Percentiles rank a stretch among this genome's conserved stretches.
Evolutionary conservation across 192 early-diverging fungal species (phyloP).

Genomic region (Kappamyces sp.): DNA sequence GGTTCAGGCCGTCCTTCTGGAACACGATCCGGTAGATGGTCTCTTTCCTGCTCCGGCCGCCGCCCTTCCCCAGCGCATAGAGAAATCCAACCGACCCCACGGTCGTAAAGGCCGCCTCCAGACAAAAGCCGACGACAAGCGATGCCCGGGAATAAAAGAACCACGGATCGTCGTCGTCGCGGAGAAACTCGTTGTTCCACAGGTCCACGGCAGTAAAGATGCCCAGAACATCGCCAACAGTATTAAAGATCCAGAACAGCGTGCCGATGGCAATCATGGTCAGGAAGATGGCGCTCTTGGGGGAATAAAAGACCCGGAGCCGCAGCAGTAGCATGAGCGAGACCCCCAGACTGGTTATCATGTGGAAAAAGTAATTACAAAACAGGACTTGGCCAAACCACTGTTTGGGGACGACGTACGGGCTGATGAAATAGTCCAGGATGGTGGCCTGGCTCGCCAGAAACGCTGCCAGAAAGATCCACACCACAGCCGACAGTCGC

Average conservation of each 20-base stretch:
- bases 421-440: constrained; percentile 10
- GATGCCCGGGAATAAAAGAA: too few relatives aligned
- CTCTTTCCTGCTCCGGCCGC: not conserved
- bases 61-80: constrained; percentile 6
- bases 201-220: too few relatives aligned
- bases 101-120: too few relatives aligned
- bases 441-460: constrained; percentile 1
- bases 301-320: constrained; percentile 13
- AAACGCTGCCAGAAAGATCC: constrained; percentile 6
- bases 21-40: not conserved
- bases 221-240: too few relatives aligned
- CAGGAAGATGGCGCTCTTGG: too few relatives aligned
- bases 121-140: too few relatives aligned
- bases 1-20: constrained; percentile 6
- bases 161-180: too few relatives aligned
- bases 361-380: constrained; percentile 3
- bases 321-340: constrained; percentile 1
- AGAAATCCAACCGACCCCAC: constrained; percentile 7
- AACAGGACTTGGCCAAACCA: not conserved
- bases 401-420: constrained; percentile 1
- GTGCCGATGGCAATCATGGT: too few relatives aligned
- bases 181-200: too few relatives aligned
- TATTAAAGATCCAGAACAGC: too few relatives aligned
- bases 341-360: not conserved
- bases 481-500: constrained; percentile 1